Base-by-base conservation (phyloP, 352 stramenopile species). In the Globisporangium ultimum region DNA sequence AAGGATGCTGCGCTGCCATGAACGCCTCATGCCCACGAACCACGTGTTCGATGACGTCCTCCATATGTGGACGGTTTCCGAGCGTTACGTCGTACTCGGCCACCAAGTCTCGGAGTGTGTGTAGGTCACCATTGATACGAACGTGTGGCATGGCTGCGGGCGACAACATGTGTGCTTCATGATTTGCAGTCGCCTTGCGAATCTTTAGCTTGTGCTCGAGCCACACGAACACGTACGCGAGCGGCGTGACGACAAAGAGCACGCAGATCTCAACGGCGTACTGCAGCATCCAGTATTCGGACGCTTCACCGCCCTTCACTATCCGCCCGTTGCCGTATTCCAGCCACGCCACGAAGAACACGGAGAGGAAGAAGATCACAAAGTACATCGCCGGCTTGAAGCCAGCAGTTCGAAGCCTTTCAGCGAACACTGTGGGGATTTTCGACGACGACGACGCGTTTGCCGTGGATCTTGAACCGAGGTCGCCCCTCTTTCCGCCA, bases 231-330 rank as follows among this genome's bases (percentile, higher is more conserved):
- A 24, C 45, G 47, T 65, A 65, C 10, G 49, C 52, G 18, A 60
- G 32, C 2, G 50, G 18, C 2, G 45, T 34, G 45, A 24, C 55
- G 18, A 55, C 40, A 32, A 70, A 70, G 42, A 77, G 48, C 17
- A 72, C 57, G 10, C 63, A 47, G 46, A 64, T 56, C 40, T 77
- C 66, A 13, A 62, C 47, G n/a, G 66, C 22, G 66, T 66, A 60
- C 60, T 77, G 59, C 32, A 70, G 1, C 32, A 63, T 63, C 70
- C 70, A 77, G 49, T 70, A 68, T 54, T 77, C 59, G n/a, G 70
- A 60, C 53, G 68, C 59, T 14, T 58, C 32, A 2, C 59, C 68
- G 28, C 63, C 47, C 4, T 64, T 36, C 42, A 65, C 61, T 40
- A 74, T 60, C 12, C 62, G 43, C 6, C 68, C 68, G 41, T 68